Percentiles rank a stretch among this genome's conserved stretches.
Evolutionary conservation across 2,329 filamentous ascomycete genomes (phyloP).

Genomic region (Epichloe brachyelytri): DNA sequence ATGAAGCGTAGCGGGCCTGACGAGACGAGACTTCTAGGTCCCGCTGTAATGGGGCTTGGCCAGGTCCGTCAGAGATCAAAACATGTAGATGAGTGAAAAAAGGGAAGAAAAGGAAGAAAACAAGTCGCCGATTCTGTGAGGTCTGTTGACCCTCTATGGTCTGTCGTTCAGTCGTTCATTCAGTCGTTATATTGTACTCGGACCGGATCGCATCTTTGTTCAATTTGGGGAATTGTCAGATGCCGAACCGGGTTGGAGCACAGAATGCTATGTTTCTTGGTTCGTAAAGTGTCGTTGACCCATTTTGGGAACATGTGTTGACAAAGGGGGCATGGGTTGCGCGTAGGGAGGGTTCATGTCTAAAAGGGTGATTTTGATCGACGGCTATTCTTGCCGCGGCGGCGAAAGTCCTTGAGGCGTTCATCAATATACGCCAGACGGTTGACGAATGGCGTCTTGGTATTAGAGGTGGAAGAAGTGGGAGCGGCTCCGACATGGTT

Average conservation of each 20-base stretch:
- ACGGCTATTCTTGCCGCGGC: conserved; percentile 25
- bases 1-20: too few species aligned
- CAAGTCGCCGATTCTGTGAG: conserved; percentile 1
- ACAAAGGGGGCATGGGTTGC: not conserved
- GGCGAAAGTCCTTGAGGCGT: conserved; percentile 41
- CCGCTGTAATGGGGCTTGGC: too few species aligned
- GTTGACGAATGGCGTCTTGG: conserved; percentile 32
- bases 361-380: conserved; percentile 39
- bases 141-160: conserved; percentile 1
- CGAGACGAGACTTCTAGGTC: not conserved
- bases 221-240: not conserved
- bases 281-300: conserved; percentile 11
- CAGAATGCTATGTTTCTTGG: not conserved
- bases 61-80: not conserved
- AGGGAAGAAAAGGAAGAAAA: conserved; percentile 6
- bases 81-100: not conserved
- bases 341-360: not conserved
- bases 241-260: not conserved
- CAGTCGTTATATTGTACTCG: conserved; percentile 1
- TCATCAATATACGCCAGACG: conserved; percentile 46
- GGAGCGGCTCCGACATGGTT: not conserved
- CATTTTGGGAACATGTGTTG: not conserved
- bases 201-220: not conserved
- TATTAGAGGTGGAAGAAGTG: conserved; percentile 17
- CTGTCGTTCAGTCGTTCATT: conserved; percentile 6